These are phyloP conservation scores for Penicillium silybi DNA, from an alignment of 495 filamentous ascomycete genomes.

Conservation along the genomic window DNA sequence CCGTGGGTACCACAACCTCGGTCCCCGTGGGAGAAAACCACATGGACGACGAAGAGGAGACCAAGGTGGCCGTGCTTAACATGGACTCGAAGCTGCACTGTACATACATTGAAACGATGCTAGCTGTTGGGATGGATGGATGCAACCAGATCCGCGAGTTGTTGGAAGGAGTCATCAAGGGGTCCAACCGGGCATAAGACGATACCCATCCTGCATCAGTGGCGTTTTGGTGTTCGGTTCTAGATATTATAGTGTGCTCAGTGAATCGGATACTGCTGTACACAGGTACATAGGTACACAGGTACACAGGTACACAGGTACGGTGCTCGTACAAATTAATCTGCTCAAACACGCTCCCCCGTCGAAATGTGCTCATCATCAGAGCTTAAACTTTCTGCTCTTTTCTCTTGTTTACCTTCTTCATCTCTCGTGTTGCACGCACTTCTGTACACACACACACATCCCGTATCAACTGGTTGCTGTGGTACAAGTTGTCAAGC, in stretches of 20 bases:
- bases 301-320: too few relatives aligned
- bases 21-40: slow-evolving; percentile 36
- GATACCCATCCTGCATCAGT: slow-evolving; percentile 18
- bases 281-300: too few relatives aligned
- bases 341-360: slow-evolving; percentile 32
- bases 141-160: slow-evolving; percentile 82
- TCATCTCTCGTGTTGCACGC: background rate
- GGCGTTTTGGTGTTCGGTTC: slow-evolving; percentile 3
- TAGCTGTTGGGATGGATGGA: slow-evolving; percentile 86
- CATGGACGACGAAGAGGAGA: slow-evolving; percentile 43
- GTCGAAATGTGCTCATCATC: slow-evolving; percentile 7
- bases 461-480: background rate
- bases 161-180: slow-evolving; percentile 55
- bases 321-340: slow-evolving; percentile 7
- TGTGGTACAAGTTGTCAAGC: background rate
- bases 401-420: background rate
- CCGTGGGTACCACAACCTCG: slow-evolving; percentile 70
- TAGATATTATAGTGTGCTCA: background rate
- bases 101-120: slow-evolving; percentile 79
- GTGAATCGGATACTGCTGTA: too few relatives aligned
- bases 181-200: slow-evolving; percentile 21
- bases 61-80: slow-evolving; percentile 72
- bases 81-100: slow-evolving; percentile 81
- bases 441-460: background rate
- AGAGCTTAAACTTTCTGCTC: background rate